Evolutionary conservation across 208 protist genomes (phyloP), one percentile per base, ranked within the genome.

Genomic region (Acanthamoeba culbertsoni): DNA sequence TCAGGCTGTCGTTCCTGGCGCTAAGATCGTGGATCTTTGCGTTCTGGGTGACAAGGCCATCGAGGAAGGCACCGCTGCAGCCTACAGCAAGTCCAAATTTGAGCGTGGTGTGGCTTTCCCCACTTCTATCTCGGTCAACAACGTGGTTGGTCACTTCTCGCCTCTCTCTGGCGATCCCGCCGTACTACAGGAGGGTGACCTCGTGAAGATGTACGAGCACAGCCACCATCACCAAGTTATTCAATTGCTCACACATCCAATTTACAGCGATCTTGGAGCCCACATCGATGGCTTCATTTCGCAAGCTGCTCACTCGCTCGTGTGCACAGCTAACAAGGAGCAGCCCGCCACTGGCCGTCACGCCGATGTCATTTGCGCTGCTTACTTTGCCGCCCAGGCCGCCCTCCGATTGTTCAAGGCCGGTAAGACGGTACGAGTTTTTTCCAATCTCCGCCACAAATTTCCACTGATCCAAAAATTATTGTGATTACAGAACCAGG

Each of bases 91-190:
- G 73, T 55, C 43, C 93, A 96, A 97, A 91, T 28, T 98, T 6
- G 98, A 99, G 93, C 99, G 99, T 96, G 99, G 99, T 82, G 97
- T 99, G 73, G 99, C 99, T 53, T 99, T 99, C 97, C 99, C 99
- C 65, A 99, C 99, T 0, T 99, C 98, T 96, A 96, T 99, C 86
- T 99, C 98, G n/a, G 96, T 99, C 28, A 99, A 99, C 97, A 98
- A 99, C 96, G 98, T 97, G 95, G 98, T 99, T 65, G 99, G 98
- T 86, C 99, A 99, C 96, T 99, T 98, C 96, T 99, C 98, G 68
- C 99, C 99, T 31, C 96, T 98, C 20, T 75, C 93, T 63, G 96
- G 89, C 45, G 98, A 99, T 46, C 96, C 96, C n/a, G 91, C 92
- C 86, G 95, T 91, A 6, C 95, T 98, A 28, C 96, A 98, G 91